Conservation (phyloP, 83 land plant genomes). For the Isoetes engelmannii region DNA sequence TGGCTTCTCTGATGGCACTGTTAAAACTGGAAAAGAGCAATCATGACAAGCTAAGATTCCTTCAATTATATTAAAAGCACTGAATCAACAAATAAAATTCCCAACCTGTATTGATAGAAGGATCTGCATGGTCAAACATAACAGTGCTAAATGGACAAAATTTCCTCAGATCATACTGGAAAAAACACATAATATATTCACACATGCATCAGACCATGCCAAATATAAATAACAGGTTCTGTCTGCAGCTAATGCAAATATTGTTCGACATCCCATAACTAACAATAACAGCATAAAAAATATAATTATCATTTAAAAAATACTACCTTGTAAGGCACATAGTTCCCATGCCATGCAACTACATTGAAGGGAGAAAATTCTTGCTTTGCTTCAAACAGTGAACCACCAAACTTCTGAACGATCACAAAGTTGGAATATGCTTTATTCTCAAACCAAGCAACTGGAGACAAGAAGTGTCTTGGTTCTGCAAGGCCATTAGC, state of each 20-base stretch:
- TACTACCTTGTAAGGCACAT: conserved; percentile 94
- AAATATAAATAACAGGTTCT: too few species aligned
- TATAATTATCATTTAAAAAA: neutral
- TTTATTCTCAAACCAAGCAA: conserved; percentile 73
- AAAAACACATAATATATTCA: neutral
- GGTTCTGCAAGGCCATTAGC: conserved; percentile 93
- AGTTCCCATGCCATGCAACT: conserved; percentile 99
- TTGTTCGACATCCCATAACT: too few species aligned
- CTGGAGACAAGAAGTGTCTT: conserved; percentile 72
- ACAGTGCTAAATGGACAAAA: conserved; percentile 95
- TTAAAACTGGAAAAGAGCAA: conserved; percentile 59
- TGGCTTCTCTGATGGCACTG: conserved; percentile 87
- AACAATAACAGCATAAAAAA: neutral
- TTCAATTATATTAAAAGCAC: conserved; percentile 2
- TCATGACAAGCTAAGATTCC: conserved; percentile 1
- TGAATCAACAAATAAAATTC: neutral
- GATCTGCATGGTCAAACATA: conserved; percentile 86
- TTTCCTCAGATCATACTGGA: conserved; percentile 87
- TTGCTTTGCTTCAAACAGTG: conserved; percentile 76
- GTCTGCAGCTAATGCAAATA: too few species aligned
- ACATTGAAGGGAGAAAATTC: conserved; percentile 97
- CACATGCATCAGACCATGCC: too few species aligned
- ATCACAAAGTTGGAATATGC: conserved; percentile 52
- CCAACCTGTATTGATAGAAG: conserved; percentile 91
- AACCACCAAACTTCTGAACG: conserved; percentile 90